phyloP scores from a whole-genome alignment of 2,329 filamentous ascomycete genomes.

The Hypoxylon sp. region DNA sequence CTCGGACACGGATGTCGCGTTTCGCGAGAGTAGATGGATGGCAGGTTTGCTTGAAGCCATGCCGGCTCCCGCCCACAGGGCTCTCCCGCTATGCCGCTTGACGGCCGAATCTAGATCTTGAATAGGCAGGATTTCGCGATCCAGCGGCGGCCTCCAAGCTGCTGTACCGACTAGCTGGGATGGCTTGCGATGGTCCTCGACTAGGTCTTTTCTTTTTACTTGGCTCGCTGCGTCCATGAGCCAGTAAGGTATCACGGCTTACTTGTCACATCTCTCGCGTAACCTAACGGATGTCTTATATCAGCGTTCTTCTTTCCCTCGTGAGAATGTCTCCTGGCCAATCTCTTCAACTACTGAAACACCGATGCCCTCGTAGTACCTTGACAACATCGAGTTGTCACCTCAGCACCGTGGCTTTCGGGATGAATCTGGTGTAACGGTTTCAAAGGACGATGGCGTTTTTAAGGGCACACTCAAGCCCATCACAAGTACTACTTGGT shows the following conservation, averaged over 20 bases:
- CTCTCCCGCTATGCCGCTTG: slow-evolving; percentile 42
- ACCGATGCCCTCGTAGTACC: slow-evolving; percentile 14
- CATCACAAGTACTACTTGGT: slow-evolving; percentile 17
- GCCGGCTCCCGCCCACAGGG: slow-evolving; percentile 45
- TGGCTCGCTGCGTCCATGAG: slow-evolving; percentile 10
- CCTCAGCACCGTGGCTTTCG: slow-evolving; percentile 33
- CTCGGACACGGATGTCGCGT: slow-evolving; percentile 41
- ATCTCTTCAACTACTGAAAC: slow-evolving; percentile 31
- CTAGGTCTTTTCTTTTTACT: slow-evolving; percentile 12
- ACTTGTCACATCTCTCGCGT: slow-evolving; percentile 20
- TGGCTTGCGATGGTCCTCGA: slow-evolving; percentile 9
- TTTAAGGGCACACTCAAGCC: slow-evolving; percentile 16
- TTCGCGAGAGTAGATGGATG: slow-evolving; percentile 20
- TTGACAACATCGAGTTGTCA: slow-evolving; percentile 12
- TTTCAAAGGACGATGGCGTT: slow-evolving; percentile 35
- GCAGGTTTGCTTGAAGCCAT: slow-evolving; percentile 38
- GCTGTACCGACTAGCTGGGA: slow-evolving; percentile 30
- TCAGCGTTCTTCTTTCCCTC: slow-evolving; percentile 21
- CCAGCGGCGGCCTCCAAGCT: slow-evolving; percentile 7
- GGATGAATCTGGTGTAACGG: slow-evolving; percentile 42
- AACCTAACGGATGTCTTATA: slow-evolving; percentile 32
- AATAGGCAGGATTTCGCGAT: slow-evolving; percentile 52
- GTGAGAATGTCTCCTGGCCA: slow-evolving; percentile 18
- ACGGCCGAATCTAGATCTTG: slow-evolving; percentile 49
- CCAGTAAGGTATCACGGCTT: slow-evolving; percentile 14